Evolutionary conservation across 495 filamentous ascomycete genomes (phyloP).

Genomic region (Clohesyomyces aquaticus): DNA sequence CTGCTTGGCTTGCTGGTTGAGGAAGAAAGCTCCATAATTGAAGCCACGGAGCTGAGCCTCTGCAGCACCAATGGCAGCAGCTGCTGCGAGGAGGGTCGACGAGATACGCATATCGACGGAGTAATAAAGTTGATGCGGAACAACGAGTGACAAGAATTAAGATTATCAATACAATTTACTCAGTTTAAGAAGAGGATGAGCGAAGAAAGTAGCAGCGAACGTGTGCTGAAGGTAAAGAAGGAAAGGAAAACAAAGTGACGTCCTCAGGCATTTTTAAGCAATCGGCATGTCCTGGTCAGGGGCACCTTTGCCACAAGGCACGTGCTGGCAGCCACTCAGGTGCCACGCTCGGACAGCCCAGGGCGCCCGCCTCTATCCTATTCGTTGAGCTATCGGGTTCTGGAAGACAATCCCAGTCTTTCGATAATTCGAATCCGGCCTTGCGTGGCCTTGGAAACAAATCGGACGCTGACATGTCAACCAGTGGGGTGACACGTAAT

Average conservation of each 20-base stretch:
- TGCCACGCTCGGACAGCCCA: not conserved
- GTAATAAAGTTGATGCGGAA: not conserved
- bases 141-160: not conserved
- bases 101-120: not conserved
- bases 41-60: conserved; percentile 58
- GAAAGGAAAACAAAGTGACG: not conserved
- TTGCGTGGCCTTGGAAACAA: too few relatives aligned
- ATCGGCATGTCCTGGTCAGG: not conserved
- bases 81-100: not conserved
- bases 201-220: not conserved
- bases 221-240: not conserved
- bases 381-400: not conserved
- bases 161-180: not conserved
- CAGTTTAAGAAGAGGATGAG: not conserved
- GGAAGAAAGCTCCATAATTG: conserved; percentile 74
- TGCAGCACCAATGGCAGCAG: not conserved
- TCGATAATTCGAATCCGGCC: not conserved
- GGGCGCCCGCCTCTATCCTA: not conserved
- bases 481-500: not conserved
- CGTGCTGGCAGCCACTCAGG: not conserved
- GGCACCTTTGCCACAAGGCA: not conserved
- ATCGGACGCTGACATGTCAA: not conserved
- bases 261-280: not conserved
- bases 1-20: conserved; percentile 62
- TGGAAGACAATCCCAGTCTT: not conserved